phyloP scores from a whole-genome alignment of 768 basidiomycete species.

The Rhodotorula paludigena region DNA sequence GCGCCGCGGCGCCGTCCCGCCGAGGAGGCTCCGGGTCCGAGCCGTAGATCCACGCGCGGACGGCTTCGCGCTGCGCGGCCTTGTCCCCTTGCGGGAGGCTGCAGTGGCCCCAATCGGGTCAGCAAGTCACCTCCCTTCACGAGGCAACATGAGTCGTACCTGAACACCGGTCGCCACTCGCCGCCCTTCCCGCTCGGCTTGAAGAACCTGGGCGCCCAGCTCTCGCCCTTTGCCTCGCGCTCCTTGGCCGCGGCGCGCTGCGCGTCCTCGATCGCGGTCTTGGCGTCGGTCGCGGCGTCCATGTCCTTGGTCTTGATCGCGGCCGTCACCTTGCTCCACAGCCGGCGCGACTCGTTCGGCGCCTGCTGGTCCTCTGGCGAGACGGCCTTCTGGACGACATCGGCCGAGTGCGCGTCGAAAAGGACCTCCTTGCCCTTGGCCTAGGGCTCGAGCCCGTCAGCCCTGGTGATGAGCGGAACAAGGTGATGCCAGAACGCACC shows the following conservation, averaged over 20 bases:
- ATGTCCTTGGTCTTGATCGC: slow-evolving; percentile 86
- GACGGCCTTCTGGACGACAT: slow-evolving; percentile 75
- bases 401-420: slow-evolving; percentile 76
- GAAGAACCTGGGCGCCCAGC: slow-evolving; percentile 76
- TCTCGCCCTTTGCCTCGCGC: slow-evolving; percentile 67
- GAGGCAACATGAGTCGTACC: too few species aligned
- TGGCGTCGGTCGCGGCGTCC: slow-evolving; percentile 87
- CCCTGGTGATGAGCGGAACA: not conserved
- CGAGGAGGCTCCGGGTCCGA: slow-evolving; percentile 27
- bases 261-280: slow-evolving; percentile 81
- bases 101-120: too few species aligned
- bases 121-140: too few species aligned
- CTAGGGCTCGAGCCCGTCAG: not conserved
- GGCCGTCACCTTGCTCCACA: slow-evolving; percentile 77
- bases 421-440: slow-evolving; percentile 65
- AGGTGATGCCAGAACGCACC: slow-evolving; percentile 52
- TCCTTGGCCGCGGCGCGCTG: slow-evolving; percentile 73
- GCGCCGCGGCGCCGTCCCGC: not conserved
- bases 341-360: slow-evolving; percentile 71
- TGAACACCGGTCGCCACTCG: slow-evolving; percentile 74
- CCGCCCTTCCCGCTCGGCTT: slow-evolving; percentile 64
- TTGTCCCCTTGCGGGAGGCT: slow-evolving; percentile 26
- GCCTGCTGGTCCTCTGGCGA: slow-evolving; percentile 81
- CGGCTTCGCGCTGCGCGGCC: slow-evolving; percentile 15
- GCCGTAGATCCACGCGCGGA: slow-evolving; percentile 34